These are phyloP conservation scores for Pezicula rhizophila DNA, from an alignment of 2,329 filamentous ascomycete species.

Conservation along the genomic window DNA sequence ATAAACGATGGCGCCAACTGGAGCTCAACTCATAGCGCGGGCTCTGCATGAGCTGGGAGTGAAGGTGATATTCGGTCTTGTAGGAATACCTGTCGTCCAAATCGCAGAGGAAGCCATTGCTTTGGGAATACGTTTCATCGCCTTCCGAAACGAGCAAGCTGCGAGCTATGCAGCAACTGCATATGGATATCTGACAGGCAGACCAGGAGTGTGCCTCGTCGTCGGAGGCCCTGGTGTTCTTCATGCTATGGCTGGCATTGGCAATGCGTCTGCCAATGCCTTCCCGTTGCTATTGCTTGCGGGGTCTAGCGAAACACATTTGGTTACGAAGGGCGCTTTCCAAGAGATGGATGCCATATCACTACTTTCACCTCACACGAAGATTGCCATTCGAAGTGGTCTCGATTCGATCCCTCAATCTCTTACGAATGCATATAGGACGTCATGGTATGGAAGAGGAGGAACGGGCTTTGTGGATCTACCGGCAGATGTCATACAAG, in stretches of 20 bases:
- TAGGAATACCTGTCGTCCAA: conserved; percentile 40
- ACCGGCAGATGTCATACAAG: conserved; percentile 49
- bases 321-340: conserved; percentile 47
- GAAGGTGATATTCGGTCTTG: conserved; percentile 14
- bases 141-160: conserved; percentile 53
- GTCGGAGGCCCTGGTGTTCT: conserved; percentile 53
- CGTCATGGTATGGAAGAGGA: conserved; percentile 46
- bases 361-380: conserved; percentile 46
- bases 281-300: conserved; percentile 49
- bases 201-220: conserved; percentile 50
- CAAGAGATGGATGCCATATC: conserved; percentile 51
- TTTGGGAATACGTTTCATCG: conserved; percentile 51
- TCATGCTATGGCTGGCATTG: conserved; percentile 50
- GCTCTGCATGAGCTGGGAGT: conserved; percentile 13
- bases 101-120: conserved; percentile 51
- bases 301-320: conserved; percentile 45
- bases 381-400: conserved; percentile 39
- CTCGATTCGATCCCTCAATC: conserved; percentile 39
- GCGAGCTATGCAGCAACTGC: conserved; percentile 51
- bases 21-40: conserved; percentile 10
- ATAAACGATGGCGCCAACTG: conserved; percentile 9
- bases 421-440: conserved; percentile 45
- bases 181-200: conserved; percentile 52
- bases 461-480: conserved; percentile 49
- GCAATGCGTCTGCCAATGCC: conserved; percentile 46